Percentiles rank a stretch among this genome's conserved stretches.
phyloP scores from a whole-genome alignment of 2,329 filamentous ascomycete genomes.

The Xylariaceae sp. region DNA sequence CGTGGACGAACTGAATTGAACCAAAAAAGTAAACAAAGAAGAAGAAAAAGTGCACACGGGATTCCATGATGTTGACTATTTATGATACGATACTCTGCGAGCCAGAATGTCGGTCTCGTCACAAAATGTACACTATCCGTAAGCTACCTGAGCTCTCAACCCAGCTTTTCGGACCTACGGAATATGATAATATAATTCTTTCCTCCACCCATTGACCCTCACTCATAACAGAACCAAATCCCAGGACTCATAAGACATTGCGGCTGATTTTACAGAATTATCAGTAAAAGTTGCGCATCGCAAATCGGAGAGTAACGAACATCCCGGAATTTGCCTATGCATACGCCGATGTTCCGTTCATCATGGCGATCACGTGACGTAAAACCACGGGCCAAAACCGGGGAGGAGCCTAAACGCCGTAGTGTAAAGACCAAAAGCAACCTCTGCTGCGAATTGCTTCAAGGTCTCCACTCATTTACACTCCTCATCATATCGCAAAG shows the following conservation, averaged over 20 bases:
- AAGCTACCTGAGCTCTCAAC: neutral
- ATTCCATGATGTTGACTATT: constrained; percentile 14
- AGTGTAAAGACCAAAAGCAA: constrained; percentile 37
- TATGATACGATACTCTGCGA: constrained; percentile 22
- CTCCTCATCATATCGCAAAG: constrained; percentile 48
- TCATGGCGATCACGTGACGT: constrained; percentile 22
- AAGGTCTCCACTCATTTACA: constrained; percentile 42
- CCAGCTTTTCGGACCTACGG: neutral
- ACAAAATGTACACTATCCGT: constrained; percentile 9
- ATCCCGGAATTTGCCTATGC: neutral
- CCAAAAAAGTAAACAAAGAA: neutral
- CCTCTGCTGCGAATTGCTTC: constrained; percentile 44
- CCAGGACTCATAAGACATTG: neutral
- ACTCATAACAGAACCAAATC: neutral
- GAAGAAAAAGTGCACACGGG: neutral
- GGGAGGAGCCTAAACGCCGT: constrained; percentile 19
- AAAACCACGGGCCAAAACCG: constrained; percentile 16
- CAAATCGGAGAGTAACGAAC: neutral
- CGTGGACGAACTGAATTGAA: neutral
- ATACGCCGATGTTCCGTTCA: neutral
- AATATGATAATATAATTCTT: neutral
- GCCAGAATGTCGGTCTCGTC: constrained; percentile 16
- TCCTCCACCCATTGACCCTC: neutral
- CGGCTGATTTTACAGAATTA: neutral
- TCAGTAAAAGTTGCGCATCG: neutral